Conservation (phyloP, 768 basidiomycete genomes). For the Mycena vitilis region DNA sequence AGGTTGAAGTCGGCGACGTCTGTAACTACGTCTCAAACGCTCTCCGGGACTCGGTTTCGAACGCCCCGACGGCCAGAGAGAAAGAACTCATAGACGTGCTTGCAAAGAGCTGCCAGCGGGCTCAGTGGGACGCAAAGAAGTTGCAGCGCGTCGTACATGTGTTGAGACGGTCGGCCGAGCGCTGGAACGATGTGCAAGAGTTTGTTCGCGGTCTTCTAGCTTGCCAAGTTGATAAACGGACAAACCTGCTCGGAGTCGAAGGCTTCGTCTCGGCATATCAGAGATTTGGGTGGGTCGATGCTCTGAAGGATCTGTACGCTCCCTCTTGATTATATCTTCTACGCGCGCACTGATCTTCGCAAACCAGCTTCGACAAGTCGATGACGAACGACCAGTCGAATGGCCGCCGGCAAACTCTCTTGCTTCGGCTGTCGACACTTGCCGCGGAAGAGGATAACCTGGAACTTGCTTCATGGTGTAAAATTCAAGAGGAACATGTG, state of each 20-base stretch:
- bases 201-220: conserved; percentile 23
- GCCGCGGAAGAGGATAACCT: conserved; percentile 19
- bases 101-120: conserved; percentile 2
- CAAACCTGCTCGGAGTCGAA: conserved; percentile 25
- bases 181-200: conserved; percentile 29
- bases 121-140: conserved; percentile 1
- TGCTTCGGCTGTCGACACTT: neutral
- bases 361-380: conserved; percentile 7
- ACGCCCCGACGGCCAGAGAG: conserved; percentile 22
- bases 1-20: conserved; percentile 24
- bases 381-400: conserved; percentile 30
- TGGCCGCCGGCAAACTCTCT: neutral
- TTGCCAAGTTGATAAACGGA: conserved; percentile 27
- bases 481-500: neutral
- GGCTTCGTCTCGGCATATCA: conserved; percentile 35
- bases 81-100: conserved; percentile 8
- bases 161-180: conserved; percentile 26
- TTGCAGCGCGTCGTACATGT: conserved; percentile 15
- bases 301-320: conserved; percentile 30
- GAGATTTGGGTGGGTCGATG: conserved; percentile 30
- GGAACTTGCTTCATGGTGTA: conserved; percentile 24
- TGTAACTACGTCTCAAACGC: conserved; percentile 26
- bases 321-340: neutral
- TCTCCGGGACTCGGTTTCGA: conserved; percentile 11
- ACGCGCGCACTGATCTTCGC: neutral